Base-by-base conservation (phyloP, 371 early-diverging fungal species). In the Rhizopus arrhizus region DNA sequence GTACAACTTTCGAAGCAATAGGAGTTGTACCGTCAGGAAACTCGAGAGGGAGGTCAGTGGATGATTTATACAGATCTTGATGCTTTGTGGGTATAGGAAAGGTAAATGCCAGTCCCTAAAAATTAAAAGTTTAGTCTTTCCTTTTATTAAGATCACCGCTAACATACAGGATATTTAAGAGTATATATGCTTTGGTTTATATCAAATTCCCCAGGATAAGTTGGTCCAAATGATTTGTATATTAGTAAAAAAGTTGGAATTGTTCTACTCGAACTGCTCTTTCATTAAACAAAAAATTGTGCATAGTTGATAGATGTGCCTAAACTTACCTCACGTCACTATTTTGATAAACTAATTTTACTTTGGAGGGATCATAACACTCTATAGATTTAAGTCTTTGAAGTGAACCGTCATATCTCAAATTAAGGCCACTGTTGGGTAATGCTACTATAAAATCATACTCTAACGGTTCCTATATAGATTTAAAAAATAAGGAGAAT, bases 11-110 rank as follows among this genome's bases (percentile, higher is more conserved):
- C 9, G 80, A 80, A 8, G 85, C 79, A 32, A 89, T 85, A 1
- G 92, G 90, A 0, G 92, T 90, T 7, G 89, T 89, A 7, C 89
- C 90, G 69, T 89, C 90, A 7, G 90, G 89, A 34, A 90, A 86
- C 47, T 87, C 85, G 10, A 89, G 77, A 9, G 89, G 89, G 7
- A 89, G 72, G 50, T 87, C 89, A 13, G 80, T 55, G 1, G 83
- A 79, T 50, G 72, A 52, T 58, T 56, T 64, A 58, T 83, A 85
- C 5, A 84, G 53, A 16, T 80, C 68, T 38, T 75, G 72, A 55
- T 84, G 82, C 38, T 77, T 68, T 31, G 75, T 74, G 16, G 92
- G 90, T 55, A 91, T 86, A 16, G 89, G 85, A 64, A 91, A 91
- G 3, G 84, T 80, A 66, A 91, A 85, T 3, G 90, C 81, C 32